These are phyloP conservation scores for Hippophae gyantsensis DNA, from an alignment of 306 rosid species.

Conservation along the genomic window DNA sequence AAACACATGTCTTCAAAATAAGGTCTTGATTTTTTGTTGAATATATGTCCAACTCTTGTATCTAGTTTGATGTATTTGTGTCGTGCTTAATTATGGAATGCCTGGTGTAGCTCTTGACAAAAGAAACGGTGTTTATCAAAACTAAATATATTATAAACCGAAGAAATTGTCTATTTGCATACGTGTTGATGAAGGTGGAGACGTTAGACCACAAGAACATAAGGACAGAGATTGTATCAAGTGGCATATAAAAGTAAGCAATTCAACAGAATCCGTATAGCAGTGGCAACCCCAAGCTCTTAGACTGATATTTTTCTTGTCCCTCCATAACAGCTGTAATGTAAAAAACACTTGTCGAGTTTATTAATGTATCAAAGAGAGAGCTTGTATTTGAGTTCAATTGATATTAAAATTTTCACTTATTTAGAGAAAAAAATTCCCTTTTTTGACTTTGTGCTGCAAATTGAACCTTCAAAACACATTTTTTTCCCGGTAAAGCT, in stretches of 20 bases:
- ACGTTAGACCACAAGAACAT: conserved; percentile 90
- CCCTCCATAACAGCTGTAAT: conserved; percentile 80
- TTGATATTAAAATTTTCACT: too few relatives aligned
- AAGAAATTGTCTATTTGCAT: conserved; percentile 4
- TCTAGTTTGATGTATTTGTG: too few relatives aligned
- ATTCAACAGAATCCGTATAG: conserved; percentile 73
- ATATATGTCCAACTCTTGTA: too few relatives aligned
- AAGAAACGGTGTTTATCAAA: conserved; percentile 8
- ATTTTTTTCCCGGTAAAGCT: too few relatives aligned
- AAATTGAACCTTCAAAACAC: too few relatives aligned
- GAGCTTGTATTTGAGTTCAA: too few relatives aligned
- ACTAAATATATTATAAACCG: not conserved
- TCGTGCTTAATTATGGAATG: conserved; percentile 27
- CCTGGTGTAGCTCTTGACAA: conserved; percentile 51
- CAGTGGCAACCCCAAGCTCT: conserved; percentile 57
- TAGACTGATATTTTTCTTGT: conserved; percentile 70
- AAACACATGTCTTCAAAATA: too few relatives aligned
- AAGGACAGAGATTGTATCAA: conserved; percentile 43
- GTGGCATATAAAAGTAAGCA: conserved; percentile 63
- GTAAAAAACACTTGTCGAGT: not conserved
- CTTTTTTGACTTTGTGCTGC: too few relatives aligned
- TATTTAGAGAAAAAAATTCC: too few relatives aligned
- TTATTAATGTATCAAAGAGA: not conserved
- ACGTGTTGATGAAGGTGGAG: conserved; percentile 75
- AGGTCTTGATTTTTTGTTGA: too few relatives aligned